These are phyloP conservation scores for Diaporthe citriasiana DNA, from an alignment of 2,329 filamentous ascomycete species.

Conservation along the genomic window DNA sequence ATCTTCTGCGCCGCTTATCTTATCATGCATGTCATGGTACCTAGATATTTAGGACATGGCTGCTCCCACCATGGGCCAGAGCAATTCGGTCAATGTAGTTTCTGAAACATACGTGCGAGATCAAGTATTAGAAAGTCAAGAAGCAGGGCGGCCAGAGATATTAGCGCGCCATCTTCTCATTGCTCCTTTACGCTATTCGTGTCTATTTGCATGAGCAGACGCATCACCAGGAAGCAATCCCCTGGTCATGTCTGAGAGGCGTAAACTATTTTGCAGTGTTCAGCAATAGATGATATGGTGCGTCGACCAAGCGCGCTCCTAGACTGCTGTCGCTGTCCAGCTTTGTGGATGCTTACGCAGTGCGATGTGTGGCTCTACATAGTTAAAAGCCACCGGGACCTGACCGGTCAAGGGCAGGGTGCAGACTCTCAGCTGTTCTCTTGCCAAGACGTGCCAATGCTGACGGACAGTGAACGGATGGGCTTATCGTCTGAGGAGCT, in stretches of 20 bases:
- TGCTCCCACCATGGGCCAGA: neutral
- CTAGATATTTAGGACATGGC: neutral
- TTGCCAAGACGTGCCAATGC: conserved; percentile 25
- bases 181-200: neutral
- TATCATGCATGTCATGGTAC: neutral
- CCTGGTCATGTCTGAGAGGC: neutral
- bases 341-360: neutral
- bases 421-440: neutral
- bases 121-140: neutral
- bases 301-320: neutral
- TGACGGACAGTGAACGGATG: neutral
- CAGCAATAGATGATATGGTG: neutral
- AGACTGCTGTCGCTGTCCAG: no score
- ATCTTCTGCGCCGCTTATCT: neutral
- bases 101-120: no score
- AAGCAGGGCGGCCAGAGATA: neutral
- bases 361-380: neutral
- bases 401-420: neutral
- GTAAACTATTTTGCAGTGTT: neutral
- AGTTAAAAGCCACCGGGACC: neutral
- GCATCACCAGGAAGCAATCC: neutral
- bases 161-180: neutral
- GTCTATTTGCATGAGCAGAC: neutral
- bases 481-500: conserved; percentile 12
- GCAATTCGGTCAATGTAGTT: neutral